Percentiles rank a stretch among this genome's conserved stretches.
phyloP scores from a whole-genome alignment of 2,329 filamentous ascomycete genomes.

The Ceratocystiopsis brevicomis region DNA sequence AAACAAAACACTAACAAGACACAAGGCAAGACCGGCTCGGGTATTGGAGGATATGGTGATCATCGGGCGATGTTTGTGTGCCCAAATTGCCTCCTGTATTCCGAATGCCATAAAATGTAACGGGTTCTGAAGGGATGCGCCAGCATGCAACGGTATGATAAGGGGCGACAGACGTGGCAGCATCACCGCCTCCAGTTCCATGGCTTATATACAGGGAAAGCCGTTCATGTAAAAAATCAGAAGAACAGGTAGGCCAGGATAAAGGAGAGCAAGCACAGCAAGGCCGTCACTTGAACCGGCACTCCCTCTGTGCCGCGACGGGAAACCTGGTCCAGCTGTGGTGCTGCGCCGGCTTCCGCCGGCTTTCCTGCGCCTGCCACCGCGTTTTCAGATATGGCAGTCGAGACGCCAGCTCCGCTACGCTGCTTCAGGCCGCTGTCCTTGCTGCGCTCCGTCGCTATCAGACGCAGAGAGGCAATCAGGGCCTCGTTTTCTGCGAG shows the following conservation, averaged over 20 bases:
- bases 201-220: no score
- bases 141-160: no score
- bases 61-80: no score
- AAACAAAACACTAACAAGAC: no score
- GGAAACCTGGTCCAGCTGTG: slow-evolving; percentile 33
- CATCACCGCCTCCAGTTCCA: no score
- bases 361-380: slow-evolving; percentile 11
- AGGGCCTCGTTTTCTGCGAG: slow-evolving; percentile 49
- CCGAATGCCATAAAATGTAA: no score
- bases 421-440: slow-evolving; percentile 63
- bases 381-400: slow-evolving; percentile 21
- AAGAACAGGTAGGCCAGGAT: slow-evolving; percentile 93
- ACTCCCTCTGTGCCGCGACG: slow-evolving; percentile 54
- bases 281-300: slow-evolving; percentile 66
- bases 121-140: no score
- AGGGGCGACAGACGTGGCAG: no score
- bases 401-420: slow-evolving; percentile 30
- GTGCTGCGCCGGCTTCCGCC: slow-evolving; percentile 22
- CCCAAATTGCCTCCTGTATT: no score
- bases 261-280: slow-evolving; percentile 76
- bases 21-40: no score
- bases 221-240: slow-evolving; percentile 25
- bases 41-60: no score
- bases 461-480: slow-evolving; percentile 41
- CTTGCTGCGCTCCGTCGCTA: slow-evolving; percentile 16